These are phyloP conservation scores for Wolfiporia cocos DNA, from an alignment of 1,284 basidiomycete genomes.

Conservation along the genomic window DNA sequence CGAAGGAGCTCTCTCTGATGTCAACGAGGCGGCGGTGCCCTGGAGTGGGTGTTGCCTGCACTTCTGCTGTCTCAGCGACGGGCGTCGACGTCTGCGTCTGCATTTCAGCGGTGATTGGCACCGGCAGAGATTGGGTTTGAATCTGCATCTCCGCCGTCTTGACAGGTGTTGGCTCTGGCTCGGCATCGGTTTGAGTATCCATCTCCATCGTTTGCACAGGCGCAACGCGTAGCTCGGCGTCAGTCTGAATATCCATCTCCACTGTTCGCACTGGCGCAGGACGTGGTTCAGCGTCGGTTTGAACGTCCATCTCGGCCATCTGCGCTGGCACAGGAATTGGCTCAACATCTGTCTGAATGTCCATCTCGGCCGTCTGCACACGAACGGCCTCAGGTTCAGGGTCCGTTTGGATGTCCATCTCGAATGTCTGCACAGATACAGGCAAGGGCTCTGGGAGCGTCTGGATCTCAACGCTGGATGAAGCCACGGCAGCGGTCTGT, in stretches of 20 bases:
- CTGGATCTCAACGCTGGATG: slow-evolving; percentile 25
- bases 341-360: slow-evolving; percentile 12
- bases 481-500: slow-evolving; percentile 29
- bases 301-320: slow-evolving; percentile 7
- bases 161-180: not conserved
- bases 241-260: not conserved
- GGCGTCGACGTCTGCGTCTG: slow-evolving; percentile 10
- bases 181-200: slow-evolving; percentile 26
- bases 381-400: not conserved
- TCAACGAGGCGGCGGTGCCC: not conserved
- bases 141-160: slow-evolving; percentile 24
- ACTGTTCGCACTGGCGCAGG: not conserved
- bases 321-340: not conserved
- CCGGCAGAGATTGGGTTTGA: slow-evolving; percentile 19
- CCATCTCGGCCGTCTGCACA: slow-evolving; percentile 6
- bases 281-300: not conserved
- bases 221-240: no score
- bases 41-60: slow-evolving; percentile 12
- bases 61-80: slow-evolving; percentile 5
- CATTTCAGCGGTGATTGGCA: slow-evolving; percentile 4
- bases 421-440: slow-evolving; percentile 12
- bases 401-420: slow-evolving; percentile 30
- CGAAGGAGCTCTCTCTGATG: slow-evolving; percentile 17
- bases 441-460: slow-evolving; percentile 16
- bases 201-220: slow-evolving; percentile 5